These are phyloP conservation scores for Lumnitzera littorea DNA, from an alignment of 345 rosid genomes.

Conservation along the genomic window DNA sequence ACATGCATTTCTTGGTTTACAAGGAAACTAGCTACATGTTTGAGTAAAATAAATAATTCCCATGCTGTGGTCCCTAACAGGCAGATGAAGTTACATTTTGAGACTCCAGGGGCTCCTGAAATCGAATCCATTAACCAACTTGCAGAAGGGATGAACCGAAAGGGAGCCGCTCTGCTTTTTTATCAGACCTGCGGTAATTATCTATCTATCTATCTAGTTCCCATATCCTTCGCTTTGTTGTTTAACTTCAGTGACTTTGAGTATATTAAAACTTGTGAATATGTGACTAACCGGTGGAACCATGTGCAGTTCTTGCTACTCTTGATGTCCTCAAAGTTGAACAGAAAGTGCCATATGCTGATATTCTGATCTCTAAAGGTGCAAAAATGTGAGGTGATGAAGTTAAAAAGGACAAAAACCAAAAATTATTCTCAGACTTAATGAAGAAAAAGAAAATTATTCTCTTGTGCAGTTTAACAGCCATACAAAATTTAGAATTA, in stretches of 20 bases:
- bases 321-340: slow-evolving; percentile 48
- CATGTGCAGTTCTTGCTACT: slow-evolving; percentile 58
- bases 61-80: slow-evolving; percentile 24
- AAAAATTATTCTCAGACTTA: no score
- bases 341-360: slow-evolving; percentile 59
- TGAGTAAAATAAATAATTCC: background rate
- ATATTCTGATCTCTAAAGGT: slow-evolving; percentile 66
- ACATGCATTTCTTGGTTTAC: background rate
- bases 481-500: no score
- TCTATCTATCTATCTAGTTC: slow-evolving; percentile 5
- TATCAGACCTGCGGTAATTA: slow-evolving; percentile 74
- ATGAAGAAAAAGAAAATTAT: no score
- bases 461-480: no score
- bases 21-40: background rate
- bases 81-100: slow-evolving; percentile 72
- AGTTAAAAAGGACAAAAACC: background rate
- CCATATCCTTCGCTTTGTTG: background rate
- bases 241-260: background rate
- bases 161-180: slow-evolving; percentile 74
- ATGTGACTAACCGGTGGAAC: background rate
- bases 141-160: slow-evolving; percentile 58
- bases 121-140: slow-evolving; percentile 62
- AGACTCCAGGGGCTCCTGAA: slow-evolving; percentile 63
- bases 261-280: background rate
- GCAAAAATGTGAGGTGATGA: slow-evolving; percentile 33